Conservation (phyloP, 129 eudicot genomes). For the Flaveria sonorensis region DNA sequence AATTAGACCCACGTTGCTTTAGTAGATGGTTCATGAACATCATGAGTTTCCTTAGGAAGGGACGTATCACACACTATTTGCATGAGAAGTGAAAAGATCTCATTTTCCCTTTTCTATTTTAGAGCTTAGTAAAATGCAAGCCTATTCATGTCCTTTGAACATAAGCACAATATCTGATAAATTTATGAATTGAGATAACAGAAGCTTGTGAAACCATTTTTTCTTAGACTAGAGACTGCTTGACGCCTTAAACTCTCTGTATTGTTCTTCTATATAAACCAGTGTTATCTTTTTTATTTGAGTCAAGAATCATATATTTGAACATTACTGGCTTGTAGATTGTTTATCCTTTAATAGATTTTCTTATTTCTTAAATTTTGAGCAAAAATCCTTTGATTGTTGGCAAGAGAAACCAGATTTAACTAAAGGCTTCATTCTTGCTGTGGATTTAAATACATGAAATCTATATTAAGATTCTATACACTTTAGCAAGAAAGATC, state of each 20-base stretch:
- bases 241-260: neutral
- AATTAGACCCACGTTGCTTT: too few species aligned
- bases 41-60: too few species aligned
- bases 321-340: neutral
- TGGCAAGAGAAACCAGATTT: neutral
- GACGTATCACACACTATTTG: neutral
- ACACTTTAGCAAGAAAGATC: neutral
- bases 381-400: neutral
- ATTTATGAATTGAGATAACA: neutral
- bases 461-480: neutral
- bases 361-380: neutral
- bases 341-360: neutral
- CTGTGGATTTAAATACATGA: neutral
- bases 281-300: too few species aligned
- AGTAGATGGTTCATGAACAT: too few species aligned
- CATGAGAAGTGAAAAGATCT: neutral
- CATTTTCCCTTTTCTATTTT: neutral
- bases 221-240: too few species aligned
- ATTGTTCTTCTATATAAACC: too few species aligned
- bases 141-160: neutral
- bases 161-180: neutral
- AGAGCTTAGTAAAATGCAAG: neutral
- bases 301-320: too few species aligned
- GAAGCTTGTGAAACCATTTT: neutral
- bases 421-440: neutral